Evolutionary conservation across 495 filamentous ascomycete genomes (phyloP), one percentile per base, ranked within the genome.

Genomic region (Penicillium lividum): DNA sequence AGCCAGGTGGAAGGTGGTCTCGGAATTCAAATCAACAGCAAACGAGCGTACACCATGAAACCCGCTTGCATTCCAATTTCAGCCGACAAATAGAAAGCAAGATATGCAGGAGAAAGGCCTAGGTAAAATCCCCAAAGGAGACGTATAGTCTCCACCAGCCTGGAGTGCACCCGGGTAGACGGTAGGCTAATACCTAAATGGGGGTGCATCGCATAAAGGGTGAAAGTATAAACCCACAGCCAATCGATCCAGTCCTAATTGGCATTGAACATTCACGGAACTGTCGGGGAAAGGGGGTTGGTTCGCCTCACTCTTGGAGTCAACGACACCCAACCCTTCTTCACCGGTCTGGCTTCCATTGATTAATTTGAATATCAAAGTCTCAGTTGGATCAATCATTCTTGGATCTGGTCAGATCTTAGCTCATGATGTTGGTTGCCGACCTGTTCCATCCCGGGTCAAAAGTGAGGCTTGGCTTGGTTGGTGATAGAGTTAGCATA

Each of bases 281-380:
- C 51, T 38, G 53, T 65, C 64, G 60, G 63, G 63, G 57, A 43
- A 34, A 54, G 30, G 31, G 36, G 34, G 51, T 59, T 51, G 54
- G 60, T 50, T 64, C 73, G 75, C 75, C 75, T 77, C 75, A 78
- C 75, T 77, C 60, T 68, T 72, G 72, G 57, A 60, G 36, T 57
- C 60, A 56, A 63, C 55, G 58, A 68, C 33, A 51, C 63, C 73
- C 74, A 77, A 77, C 72, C 68, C 71, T 70, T 73, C 73, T 60
- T 5, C 28, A n/a, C 9, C 3, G 7, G 7, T 5, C 16, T 7
- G 1, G 31, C n/a, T 9, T 10, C 28, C 13, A 13, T 46, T 9
- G 25, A 46, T 46, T 22, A 46, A 46, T 44, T 6, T 22, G 42
- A 22, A 18, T 22, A 44, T 46, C n/a, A 9, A 27, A 25, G 5